Evolutionary conservation across 2,329 filamentous ascomycete genomes (phyloP), one percentile per base, ranked within the genome.

Genomic region (Fusarium graminum): DNA sequence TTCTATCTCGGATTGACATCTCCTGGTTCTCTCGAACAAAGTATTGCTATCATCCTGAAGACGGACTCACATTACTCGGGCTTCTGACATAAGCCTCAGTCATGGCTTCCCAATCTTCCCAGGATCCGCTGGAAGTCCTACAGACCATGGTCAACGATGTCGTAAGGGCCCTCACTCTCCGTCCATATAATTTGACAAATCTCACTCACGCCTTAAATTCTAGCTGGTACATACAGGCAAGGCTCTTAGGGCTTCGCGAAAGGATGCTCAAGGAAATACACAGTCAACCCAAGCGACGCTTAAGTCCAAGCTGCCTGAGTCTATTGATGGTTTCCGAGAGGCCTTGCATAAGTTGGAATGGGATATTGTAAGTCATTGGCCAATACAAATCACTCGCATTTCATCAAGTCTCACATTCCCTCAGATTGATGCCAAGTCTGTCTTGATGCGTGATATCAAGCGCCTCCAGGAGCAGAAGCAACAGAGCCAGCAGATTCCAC

Each of bases 151-250:
- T 88, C 66, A 85, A 86, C 67, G 83, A 85, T 62, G 81, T 85
- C 67, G 86, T 88, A 74, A 75, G 85, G 76, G 30, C 32, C 49
- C 44, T 28, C 28, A 39, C 19, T 10, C 42, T 29, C 44, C 45
- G 17, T 32, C 17, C 34, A 32, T 42, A 63, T 45, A 22, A 19
- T 17, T 41, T 29, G 30, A 28, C n/a, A 17, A 26, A 13, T n/a
- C 32, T 58, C 29, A 51, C 66, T 64, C 19, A 67, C 44, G 12
- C 14, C 46, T 39, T 26, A 12, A 36, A 17, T 26, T 29, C 32
- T 38, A 89, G 86, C 81, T 88, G 26, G 79, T 89, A 14, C 83
- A 88, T 73, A 85, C 83, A 3, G 86, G 85, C 16, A 89, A 86
- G 72, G 84, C 85, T 17, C 76, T 88, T 13, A 84, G 80, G 46